Conservation (phyloP, 306 rosid species). For the Fragaria vesca region DNA sequence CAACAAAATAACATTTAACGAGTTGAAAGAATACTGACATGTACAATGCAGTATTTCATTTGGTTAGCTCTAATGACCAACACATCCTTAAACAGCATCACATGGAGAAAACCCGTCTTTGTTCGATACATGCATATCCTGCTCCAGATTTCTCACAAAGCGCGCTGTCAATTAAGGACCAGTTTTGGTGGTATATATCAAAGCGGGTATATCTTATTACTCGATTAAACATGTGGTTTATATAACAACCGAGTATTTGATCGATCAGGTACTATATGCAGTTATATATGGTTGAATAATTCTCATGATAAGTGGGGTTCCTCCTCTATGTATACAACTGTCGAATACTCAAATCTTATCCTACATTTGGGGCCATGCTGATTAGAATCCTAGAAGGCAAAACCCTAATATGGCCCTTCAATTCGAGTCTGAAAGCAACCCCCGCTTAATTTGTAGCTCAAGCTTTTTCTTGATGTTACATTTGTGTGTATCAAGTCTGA, state of each 20-base stretch:
- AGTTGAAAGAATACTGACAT: too few species aligned
- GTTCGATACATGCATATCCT: not conserved
- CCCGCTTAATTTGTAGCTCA: constrained; percentile 18
- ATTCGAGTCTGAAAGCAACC: constrained; percentile 36
- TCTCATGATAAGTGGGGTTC: not conserved
- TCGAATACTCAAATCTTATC: constrained; percentile 34
- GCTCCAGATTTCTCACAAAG: not conserved
- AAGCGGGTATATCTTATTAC: not conserved
- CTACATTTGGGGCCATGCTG: constrained; percentile 25
- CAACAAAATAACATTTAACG: too few species aligned
- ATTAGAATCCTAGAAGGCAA: constrained; percentile 33
- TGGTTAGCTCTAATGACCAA: too few species aligned
- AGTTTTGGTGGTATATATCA: not conserved
- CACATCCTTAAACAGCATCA: too few species aligned
- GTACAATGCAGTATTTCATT: too few species aligned
- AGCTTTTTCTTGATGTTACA: constrained; percentile 9
- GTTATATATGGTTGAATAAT: not conserved
- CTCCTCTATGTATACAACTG: not conserved
- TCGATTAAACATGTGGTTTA: not conserved
- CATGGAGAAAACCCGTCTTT: too few species aligned
- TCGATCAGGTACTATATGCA: too few species aligned
- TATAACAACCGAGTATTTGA: not conserved
- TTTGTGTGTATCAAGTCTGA: not conserved
- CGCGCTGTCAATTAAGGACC: not conserved
- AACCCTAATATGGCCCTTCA: constrained; percentile 19